phyloP scores from a whole-genome alignment of 345 rosid genomes.

The Euphorbia lathyris region DNA sequence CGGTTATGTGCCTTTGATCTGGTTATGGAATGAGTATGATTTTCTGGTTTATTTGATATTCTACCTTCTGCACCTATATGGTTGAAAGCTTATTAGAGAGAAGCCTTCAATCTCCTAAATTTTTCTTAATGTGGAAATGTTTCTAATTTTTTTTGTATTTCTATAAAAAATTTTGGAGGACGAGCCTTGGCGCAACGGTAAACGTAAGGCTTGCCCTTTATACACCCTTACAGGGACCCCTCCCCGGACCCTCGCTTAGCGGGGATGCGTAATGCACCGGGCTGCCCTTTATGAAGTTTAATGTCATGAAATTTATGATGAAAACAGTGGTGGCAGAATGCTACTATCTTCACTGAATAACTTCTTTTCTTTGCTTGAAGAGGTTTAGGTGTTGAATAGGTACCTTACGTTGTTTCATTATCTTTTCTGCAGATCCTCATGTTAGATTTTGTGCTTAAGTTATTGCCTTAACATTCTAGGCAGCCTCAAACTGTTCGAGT shows the following conservation, averaged over 20 bases:
- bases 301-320: background rate
- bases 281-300: too few species aligned
- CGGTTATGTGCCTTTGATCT: too few species aligned
- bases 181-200: too few species aligned
- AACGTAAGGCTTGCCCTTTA: too few species aligned
- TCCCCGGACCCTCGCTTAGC: too few species aligned
- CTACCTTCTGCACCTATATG: too few species aligned
- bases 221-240: too few species aligned
- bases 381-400: background rate
- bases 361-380: background rate
- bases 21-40: too few species aligned
- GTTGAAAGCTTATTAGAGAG: background rate
- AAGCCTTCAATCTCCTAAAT: background rate
- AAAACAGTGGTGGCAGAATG: background rate
- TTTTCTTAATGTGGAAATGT: background rate
- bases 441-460: conserved; percentile 68
- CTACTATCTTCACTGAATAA: background rate
- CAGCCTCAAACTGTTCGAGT: conserved; percentile 88
- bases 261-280: too few species aligned
- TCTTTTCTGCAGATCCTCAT: conserved; percentile 57
- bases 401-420: conserved; percentile 4
- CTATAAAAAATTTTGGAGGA: too few species aligned
- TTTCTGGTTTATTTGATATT: too few species aligned
- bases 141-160: background rate
- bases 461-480: conserved; percentile 66